Conservation (phyloP, 2,329 filamentous ascomycete species). For the Trichoderma sp. region DNA sequence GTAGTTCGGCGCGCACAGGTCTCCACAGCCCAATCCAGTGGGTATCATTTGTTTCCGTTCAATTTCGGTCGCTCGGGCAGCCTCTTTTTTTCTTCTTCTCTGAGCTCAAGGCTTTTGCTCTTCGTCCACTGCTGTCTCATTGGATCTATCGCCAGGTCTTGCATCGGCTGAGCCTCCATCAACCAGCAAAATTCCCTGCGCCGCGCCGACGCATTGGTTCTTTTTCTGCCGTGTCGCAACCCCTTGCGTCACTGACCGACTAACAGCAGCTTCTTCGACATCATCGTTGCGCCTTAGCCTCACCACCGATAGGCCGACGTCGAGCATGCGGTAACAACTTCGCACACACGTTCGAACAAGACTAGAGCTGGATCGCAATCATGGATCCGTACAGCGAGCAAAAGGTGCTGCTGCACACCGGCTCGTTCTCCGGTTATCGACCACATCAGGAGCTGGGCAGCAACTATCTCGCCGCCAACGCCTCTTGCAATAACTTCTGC, state of each 20-base stretch:
- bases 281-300: constrained; percentile 13
- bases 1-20: constrained; percentile 13
- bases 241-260: constrained; percentile 26
- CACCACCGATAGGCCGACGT: constrained; percentile 32
- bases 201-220: constrained; percentile 2
- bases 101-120: constrained; percentile 1
- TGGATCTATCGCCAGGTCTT: neutral
- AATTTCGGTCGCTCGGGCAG: constrained; percentile 25
- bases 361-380: constrained; percentile 31
- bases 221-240: neutral
- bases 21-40: constrained; percentile 10
- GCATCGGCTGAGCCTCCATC: neutral
- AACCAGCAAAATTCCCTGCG: neutral
- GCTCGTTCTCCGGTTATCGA: constrained; percentile 64
- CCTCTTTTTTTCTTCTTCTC: constrained; percentile 10
- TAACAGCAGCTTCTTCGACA: constrained; percentile 12
- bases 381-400: constrained; percentile 46
- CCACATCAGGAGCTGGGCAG: constrained; percentile 55
- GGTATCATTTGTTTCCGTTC: constrained; percentile 23
- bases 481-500: constrained; percentile 69
- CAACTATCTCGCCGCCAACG: constrained; percentile 62
- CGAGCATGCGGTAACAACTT: constrained; percentile 28
- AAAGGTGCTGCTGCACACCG: constrained; percentile 57
- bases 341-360: constrained; percentile 2
- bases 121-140: constrained; percentile 1